phyloP scores from a whole-genome alignment of 2,329 filamentous ascomycete species.

The Aspergillus candidus region DNA sequence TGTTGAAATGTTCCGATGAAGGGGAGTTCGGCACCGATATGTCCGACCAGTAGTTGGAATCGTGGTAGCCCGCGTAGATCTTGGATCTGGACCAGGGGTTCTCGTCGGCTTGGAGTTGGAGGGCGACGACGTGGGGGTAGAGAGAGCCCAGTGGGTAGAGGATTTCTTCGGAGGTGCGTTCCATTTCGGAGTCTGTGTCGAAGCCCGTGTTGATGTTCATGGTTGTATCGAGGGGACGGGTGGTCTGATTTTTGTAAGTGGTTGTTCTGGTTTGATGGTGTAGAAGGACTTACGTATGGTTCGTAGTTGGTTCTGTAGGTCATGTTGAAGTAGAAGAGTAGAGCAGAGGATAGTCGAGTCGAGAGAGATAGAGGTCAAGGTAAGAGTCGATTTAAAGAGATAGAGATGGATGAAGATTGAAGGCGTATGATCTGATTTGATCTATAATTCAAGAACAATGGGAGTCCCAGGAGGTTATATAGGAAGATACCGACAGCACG shows the following conservation, averaged over 20 bases:
- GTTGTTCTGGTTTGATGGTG: background rate
- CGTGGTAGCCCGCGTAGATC: slow-evolving; percentile 25
- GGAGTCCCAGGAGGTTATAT: no score
- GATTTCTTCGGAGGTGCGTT: slow-evolving; percentile 24
- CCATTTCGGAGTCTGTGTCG: slow-evolving; percentile 19
- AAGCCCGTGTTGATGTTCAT: slow-evolving; percentile 16
- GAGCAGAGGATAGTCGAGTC: background rate
- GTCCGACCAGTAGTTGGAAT: slow-evolving; percentile 28
- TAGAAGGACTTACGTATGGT: slow-evolving; percentile 27
- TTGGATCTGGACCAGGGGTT: slow-evolving; percentile 20
- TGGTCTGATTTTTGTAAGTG: background rate
- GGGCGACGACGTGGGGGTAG: slow-evolving; percentile 34
- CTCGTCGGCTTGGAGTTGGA: slow-evolving; percentile 29
- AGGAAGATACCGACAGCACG: no score
- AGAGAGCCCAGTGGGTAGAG: slow-evolving; percentile 28
- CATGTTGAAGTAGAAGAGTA: slow-evolving; percentile 19
- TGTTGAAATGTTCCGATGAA: slow-evolving; percentile 15
- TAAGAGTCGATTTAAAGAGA: background rate
- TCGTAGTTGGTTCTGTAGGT: slow-evolving; percentile 37
- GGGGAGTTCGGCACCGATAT: slow-evolving; percentile 23
- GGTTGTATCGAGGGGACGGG: no score
- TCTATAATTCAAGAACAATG: no score
- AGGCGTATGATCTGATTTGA: background rate
- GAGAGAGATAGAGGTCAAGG: background rate
- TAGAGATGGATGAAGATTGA: background rate